Evolutionary conservation across 1,139 yeast genomes (phyloP), one percentile per base, ranked within the genome.

Genomic region (Chernovozyma sophiae-reginae): DNA sequence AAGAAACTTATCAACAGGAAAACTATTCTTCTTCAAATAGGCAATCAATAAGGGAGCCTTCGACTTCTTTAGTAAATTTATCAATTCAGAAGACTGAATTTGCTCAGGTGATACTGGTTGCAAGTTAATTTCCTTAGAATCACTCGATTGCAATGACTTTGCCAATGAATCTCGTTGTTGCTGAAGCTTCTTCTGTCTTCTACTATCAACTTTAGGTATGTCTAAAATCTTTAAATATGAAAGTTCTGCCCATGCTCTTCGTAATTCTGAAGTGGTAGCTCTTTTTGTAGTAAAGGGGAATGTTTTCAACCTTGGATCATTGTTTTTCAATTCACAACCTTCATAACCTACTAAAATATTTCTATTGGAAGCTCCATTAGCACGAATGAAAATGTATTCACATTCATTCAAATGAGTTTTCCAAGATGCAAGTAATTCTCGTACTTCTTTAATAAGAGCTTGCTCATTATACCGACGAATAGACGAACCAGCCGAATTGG

Each of bases 401-500:
- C 95, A 86, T 14, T 72, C 68, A 3, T 65, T 64, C 35, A 90
- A 56, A 35, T 77, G 71, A 1, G 52, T 47, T 45, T 65, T 68
- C 98, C 99, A 92, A 16, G 68, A 62, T 4, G 56, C 60, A 33
- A 92, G 56, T 34, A 90, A 60, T 29, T 79, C 82, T 40, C 85
- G 72, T 6, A 92, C 80, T 46, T 94, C 98, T 39, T 74, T 72
- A 39, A 77, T 77, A 43, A 92, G 70, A 3, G 94, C 94, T 40
- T 79, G 83, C 58, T 94, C 98, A 52, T 90, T 90, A 49, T 87
- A 80, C 44, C 98, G 72, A 65, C 99, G 80, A 35, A 92, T 72
- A 37, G 81, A 78, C 2, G 97, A 84, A 41, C 99, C 99, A 0
- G 97, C 98, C 13, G 97, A 89, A 46, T 87, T 87, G 10, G 98